Evolutionary conservation across 257 asterid genomes (phyloP).

Genomic region (Ocimum tenuiflorum): DNA sequence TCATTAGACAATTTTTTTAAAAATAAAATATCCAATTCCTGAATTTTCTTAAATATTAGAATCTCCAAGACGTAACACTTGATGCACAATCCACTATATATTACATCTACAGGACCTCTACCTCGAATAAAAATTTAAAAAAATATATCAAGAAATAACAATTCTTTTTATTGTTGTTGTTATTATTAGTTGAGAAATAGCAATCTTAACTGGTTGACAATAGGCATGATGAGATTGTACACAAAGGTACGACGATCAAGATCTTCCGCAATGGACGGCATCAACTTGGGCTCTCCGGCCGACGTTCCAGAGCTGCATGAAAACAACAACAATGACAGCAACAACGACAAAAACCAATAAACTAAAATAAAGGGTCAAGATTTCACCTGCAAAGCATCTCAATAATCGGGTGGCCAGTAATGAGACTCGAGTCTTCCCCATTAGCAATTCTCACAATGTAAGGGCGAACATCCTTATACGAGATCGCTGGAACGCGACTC

Average conservation of each 20-base stretch:
- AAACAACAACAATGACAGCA: not conserved
- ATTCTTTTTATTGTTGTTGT: too few species aligned
- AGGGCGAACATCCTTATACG: constrained; percentile 55
- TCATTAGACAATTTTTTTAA: too few species aligned
- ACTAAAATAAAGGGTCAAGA: not conserved
- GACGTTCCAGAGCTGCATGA: constrained; percentile 71
- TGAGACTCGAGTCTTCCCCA: constrained; percentile 51
- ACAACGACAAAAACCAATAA: not conserved
- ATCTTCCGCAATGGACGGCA: constrained; percentile 71
- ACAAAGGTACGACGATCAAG: constrained; percentile 70
- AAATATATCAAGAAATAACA: too few species aligned
- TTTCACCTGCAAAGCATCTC: constrained; percentile 69
- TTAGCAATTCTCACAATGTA: constrained; percentile 55
- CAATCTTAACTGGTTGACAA: constrained; percentile 54
- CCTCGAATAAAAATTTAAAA: too few species aligned
- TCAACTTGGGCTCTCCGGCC: constrained; percentile 72
- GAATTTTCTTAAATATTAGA: not conserved
- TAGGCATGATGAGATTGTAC: constrained; percentile 73
- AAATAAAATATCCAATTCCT: not conserved
- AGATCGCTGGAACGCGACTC: constrained; percentile 42
- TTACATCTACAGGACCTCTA: too few species aligned
- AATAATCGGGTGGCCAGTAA: constrained; percentile 50
- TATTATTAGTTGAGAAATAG: too few species aligned
- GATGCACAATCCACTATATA: too few species aligned
- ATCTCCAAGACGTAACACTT: not conserved